phyloP scores from a whole-genome alignment of 768 basidiomycete species.

The Punctularia strigosozonata region DNA sequence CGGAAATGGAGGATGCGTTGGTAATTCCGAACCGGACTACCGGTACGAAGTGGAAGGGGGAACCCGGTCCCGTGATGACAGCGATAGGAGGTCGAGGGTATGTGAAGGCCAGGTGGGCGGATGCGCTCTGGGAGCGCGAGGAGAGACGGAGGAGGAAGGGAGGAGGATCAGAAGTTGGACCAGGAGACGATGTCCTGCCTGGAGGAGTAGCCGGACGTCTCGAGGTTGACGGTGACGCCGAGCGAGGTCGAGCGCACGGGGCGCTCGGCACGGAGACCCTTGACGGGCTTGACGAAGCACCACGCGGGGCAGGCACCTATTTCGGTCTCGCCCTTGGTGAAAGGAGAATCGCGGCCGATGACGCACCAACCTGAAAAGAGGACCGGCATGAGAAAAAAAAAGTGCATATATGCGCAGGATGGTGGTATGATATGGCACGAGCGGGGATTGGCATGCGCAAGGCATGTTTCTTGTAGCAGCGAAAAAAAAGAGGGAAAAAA shows the following conservation, averaged over 20 bases:
- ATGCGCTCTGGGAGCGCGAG: too few relatives aligned
- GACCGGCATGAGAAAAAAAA: neutral
- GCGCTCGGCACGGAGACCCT: constrained; percentile 46
- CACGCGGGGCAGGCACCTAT: constrained; percentile 67
- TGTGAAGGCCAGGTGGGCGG: too few relatives aligned
- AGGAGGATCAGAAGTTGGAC: constrained; percentile 44
- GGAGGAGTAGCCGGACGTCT: constrained; percentile 23
- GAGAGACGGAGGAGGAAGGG: neutral
- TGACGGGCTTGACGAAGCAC: constrained; percentile 57
- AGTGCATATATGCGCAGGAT: constrained; percentile 2
- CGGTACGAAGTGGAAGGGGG: too few relatives aligned
- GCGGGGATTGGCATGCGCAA: too few relatives aligned
- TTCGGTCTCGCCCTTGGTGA: constrained; percentile 34
- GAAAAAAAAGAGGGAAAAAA: too few relatives aligned
- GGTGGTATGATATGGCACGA: neutral
- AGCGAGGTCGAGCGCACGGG: constrained; percentile 53
- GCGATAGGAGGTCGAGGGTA: too few relatives aligned
- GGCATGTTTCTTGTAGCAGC: too few relatives aligned
- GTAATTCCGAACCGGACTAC: too few relatives aligned
- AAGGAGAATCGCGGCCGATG: constrained; percentile 39
- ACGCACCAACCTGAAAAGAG: constrained; percentile 53
- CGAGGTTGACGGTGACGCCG: constrained; percentile 49
- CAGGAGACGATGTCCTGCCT: constrained; percentile 52
- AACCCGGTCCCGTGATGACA: too few relatives aligned
- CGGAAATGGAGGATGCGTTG: too few relatives aligned